A percentile compares a stretch with the other conserved stretches of the same genome.
Conservation (phyloP, 352 stramenopile species). For the Phytophthora fragariaefolia region DNA sequence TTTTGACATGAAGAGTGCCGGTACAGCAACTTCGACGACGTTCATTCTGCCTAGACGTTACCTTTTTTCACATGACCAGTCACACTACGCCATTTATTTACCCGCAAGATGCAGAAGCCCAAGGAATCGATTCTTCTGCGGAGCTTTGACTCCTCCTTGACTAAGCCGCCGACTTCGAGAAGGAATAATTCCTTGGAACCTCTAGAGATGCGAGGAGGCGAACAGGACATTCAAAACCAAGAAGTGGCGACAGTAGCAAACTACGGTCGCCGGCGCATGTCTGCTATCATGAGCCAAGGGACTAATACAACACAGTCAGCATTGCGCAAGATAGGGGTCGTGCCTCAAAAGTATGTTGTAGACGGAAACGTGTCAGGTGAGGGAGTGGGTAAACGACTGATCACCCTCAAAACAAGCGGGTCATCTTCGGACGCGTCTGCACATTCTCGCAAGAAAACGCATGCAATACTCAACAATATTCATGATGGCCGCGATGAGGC, state of each 20-base stretch:
- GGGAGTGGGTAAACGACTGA: too few relatives aligned
- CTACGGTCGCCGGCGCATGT: slow-evolving; percentile 11
- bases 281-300: not conserved
- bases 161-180: slow-evolving; percentile 7
- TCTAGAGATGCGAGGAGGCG: slow-evolving; percentile 13
- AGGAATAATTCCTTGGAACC: slow-evolving; percentile 33
- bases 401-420: too few relatives aligned
- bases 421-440: too few relatives aligned
- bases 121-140: slow-evolving; percentile 10
- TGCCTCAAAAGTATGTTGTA: slow-evolving; percentile 21
- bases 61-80: slow-evolving; percentile 27
- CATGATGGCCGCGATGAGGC: slow-evolving; percentile 12
- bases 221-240: slow-evolving; percentile 15
- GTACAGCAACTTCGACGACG: slow-evolving; percentile 29
- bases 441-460: slow-evolving; percentile 12
- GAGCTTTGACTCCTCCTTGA: slow-evolving; percentile 10
- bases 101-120: slow-evolving; percentile 20
- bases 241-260: not conserved
- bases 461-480: slow-evolving; percentile 18
- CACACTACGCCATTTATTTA: slow-evolving; percentile 10
- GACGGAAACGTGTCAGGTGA: slow-evolving; percentile 10
- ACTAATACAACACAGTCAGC: not conserved
- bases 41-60: slow-evolving; percentile 27
- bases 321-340: slow-evolving; percentile 5
- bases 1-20: slow-evolving; percentile 16